Percentiles rank a stretch among this genome's conserved stretches.
Evolutionary conservation across 192 early-diverging fungal genomes (phyloP).

Genomic region (Coemansia furcata): DNA sequence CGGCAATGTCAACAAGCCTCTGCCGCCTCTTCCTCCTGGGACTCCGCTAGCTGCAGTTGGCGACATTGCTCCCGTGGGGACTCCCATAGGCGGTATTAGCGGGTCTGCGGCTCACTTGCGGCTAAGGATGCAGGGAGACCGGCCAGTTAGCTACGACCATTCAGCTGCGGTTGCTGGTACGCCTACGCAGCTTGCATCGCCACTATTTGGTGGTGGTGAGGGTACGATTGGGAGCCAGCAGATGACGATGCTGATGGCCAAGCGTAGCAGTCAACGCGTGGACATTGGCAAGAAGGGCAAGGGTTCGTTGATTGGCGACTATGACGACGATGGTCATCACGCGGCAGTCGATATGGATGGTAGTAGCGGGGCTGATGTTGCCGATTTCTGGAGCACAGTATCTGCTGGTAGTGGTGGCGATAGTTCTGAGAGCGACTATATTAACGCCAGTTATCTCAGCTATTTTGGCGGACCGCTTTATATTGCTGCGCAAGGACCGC

Average conservation of each 20-base stretch:
- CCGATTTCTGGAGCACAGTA: not conserved
- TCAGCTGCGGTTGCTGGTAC: not conserved
- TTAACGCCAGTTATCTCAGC: slow-evolving; percentile 79
- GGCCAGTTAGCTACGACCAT: slow-evolving; percentile 4
- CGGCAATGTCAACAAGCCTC: slow-evolving; percentile 2
- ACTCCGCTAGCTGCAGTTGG: not conserved
- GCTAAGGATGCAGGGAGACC: slow-evolving; percentile 4
- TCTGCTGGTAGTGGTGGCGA: not conserved
- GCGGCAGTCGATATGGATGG: not conserved
- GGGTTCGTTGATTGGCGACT: slow-evolving; percentile 43
- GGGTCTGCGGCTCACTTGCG: slow-evolving; percentile 3
- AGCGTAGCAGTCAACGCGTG: slow-evolving; percentile 15
- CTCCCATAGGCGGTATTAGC: not conserved
- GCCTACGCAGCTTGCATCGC: not conserved
- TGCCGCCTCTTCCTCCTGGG: not conserved
- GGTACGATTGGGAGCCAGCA: not conserved
- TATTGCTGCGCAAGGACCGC: slow-evolving; percentile 89
- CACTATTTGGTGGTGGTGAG: not conserved
- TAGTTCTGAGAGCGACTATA: slow-evolving; percentile 58
- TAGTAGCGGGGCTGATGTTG: not conserved
- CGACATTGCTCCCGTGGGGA: not conserved
- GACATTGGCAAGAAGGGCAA: slow-evolving; percentile 34
- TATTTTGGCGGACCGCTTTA: slow-evolving; percentile 59
- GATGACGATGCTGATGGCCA: not conserved
- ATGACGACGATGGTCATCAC: slow-evolving; percentile 14